Percentiles rank a stretch among this genome's conserved stretches.
phyloP scores from a whole-genome alignment of 139 green algal species.

The Chlamydomonas urium region DNA sequence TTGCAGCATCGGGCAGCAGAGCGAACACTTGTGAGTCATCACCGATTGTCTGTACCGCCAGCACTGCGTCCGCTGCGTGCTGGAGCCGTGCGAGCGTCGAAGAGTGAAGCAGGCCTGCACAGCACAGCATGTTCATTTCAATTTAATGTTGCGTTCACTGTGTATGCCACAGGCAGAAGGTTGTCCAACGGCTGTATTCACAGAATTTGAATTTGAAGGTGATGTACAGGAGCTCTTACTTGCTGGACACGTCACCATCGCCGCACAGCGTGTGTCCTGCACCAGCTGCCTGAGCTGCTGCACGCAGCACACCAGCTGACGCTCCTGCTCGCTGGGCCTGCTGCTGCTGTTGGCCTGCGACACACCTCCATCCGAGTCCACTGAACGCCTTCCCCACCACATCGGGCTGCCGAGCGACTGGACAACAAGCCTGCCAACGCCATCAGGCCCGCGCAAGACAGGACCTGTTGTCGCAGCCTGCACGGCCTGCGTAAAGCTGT shows the following conservation, averaged over 20 bases:
- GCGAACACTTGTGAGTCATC: constrained; percentile 54
- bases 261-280: constrained; percentile 30
- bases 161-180: neutral
- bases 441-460: constrained; percentile 13
- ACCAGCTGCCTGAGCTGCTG: constrained; percentile 19
- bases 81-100: constrained; percentile 28
- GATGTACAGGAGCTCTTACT: constrained; percentile 18
- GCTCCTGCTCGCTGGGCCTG: constrained; percentile 12
- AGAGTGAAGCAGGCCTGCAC: constrained; percentile 31
- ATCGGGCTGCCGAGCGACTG: constrained; percentile 41
- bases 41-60: constrained; percentile 51
- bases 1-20: constrained; percentile 52
- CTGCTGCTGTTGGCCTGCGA: too few relatives aligned
- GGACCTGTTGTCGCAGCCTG: neutral
- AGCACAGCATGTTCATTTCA: neutral
- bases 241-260: constrained; percentile 44
- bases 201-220: neutral
- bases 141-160: neutral
- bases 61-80: constrained; percentile 59
- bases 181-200: neutral
- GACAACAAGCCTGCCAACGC: constrained; percentile 49
- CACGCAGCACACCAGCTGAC: constrained; percentile 31
- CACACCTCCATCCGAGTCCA: too few relatives aligned
- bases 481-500: too few relatives aligned
- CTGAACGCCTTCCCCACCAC: constrained; percentile 44